Conservation (phyloP, 768 basidiomycete species). For the Coprinellus micaceus region DNA sequence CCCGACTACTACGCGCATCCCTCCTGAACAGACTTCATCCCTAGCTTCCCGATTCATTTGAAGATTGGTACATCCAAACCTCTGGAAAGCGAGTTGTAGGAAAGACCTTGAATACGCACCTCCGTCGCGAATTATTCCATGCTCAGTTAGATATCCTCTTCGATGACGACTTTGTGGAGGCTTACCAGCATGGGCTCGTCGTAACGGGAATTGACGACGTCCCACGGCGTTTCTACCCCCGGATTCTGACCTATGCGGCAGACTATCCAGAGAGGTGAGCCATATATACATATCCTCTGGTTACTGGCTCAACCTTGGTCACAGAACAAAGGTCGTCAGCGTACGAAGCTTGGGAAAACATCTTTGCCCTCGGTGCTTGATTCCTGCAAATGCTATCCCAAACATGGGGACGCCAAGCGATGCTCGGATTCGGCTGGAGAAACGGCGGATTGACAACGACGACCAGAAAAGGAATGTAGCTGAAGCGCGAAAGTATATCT, state of each 20-base stretch:
- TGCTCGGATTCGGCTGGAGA: neutral
- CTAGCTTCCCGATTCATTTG: neutral
- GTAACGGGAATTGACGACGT: neutral
- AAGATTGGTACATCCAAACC: neutral
- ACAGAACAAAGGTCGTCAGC: conserved; percentile 22
- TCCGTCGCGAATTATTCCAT: neutral
- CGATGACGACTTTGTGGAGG: neutral
- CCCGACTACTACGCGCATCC: neutral
- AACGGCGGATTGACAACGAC: neutral
- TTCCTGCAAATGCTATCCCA: conserved; percentile 7
- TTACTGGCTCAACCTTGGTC: neutral
- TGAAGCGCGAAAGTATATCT: neutral
- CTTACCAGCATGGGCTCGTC: conserved; percentile 3
- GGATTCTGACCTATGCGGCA: conserved; percentile 1
- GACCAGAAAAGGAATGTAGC: neutral
- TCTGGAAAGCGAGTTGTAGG: neutral
- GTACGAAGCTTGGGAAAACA: conserved; percentile 14
- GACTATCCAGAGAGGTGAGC: conserved; percentile 5
- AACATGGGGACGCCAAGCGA: conserved; percentile 8
- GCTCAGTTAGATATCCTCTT: neutral
- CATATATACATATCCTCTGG: neutral
- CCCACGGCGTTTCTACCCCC: conserved; percentile 1
- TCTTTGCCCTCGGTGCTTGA: conserved; percentile 17
- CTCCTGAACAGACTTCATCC: neutral
- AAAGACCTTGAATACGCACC: neutral